Evolutionary conservation across 768 basidiomycete species (phyloP).

Genomic region (Lactarius hatsudake): DNA sequence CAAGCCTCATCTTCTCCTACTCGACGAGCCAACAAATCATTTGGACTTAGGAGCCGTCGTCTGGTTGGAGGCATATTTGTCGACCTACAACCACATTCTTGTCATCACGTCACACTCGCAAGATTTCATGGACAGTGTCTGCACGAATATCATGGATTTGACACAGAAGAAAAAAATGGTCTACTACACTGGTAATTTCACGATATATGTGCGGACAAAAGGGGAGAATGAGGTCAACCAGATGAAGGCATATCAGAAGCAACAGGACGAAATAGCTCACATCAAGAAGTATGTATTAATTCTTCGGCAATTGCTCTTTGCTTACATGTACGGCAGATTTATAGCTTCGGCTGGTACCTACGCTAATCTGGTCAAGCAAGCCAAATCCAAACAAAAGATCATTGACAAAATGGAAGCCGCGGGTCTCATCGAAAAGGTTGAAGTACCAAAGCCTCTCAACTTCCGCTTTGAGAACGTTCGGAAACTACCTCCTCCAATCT

Average conservation of each 20-base stretch:
- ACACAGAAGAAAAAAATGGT: slow-evolving; percentile 88
- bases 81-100: slow-evolving; percentile 98
- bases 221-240: slow-evolving; percentile 98
- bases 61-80: slow-evolving; percentile 97
- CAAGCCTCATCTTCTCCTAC: slow-evolving; percentile 91
- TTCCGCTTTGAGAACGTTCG: slow-evolving; percentile 97
- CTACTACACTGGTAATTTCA: slow-evolving; percentile 95
- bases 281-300: slow-evolving; percentile 80
- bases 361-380: slow-evolving; percentile 97
- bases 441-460: slow-evolving; percentile 63
- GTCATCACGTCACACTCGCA: slow-evolving; percentile 98
- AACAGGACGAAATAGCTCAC: slow-evolving; percentile 97
- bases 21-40: slow-evolving; percentile 93
- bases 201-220: slow-evolving; percentile 96
- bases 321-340: slow-evolving; percentile 52
- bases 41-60: slow-evolving; percentile 97
- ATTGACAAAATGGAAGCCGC: slow-evolving; percentile 99
- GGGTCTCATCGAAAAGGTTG: slow-evolving; percentile 91
- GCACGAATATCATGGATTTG: slow-evolving; percentile 98
- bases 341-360: slow-evolving; percentile 99
- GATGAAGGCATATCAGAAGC: slow-evolving; percentile 99
- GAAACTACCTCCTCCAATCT: slow-evolving; percentile 94
- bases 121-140: slow-evolving; percentile 98
- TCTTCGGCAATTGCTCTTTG: not conserved
- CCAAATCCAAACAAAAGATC: slow-evolving; percentile 99